Conservation (phyloP, 257 asterid genomes). For the Solanum rostratum region DNA sequence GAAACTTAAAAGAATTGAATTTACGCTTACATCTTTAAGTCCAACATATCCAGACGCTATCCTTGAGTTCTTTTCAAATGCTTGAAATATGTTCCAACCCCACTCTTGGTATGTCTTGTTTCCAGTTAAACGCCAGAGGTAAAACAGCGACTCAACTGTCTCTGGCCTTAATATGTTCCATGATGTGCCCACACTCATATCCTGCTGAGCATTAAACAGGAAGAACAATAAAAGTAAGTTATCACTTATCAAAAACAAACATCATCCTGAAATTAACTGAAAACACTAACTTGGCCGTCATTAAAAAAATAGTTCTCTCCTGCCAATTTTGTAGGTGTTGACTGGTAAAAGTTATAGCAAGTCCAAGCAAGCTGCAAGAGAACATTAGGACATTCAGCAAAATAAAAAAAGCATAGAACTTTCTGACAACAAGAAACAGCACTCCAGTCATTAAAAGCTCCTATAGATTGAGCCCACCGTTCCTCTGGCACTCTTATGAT, state of each 20-base stretch:
- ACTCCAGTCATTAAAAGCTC: background rate
- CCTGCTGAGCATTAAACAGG: conserved; percentile 32
- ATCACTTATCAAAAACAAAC: background rate
- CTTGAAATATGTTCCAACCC: conserved; percentile 99
- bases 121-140: conserved; percentile 98
- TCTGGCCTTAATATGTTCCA: conserved; percentile 99
- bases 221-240: background rate
- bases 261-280: background rate
- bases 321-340: conserved; percentile 96
- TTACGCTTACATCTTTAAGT: conserved; percentile 75
- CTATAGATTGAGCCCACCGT: background rate
- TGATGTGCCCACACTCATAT: conserved; percentile 96
- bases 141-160: conserved; percentile 96
- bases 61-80: conserved; percentile 95
- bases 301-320: conserved; percentile 93
- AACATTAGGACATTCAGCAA: conserved; percentile 5
- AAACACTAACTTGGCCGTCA: conserved; percentile 54
- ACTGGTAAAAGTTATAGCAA: conserved; percentile 95
- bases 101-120: conserved; percentile 96
- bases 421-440: background rate
- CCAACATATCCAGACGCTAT: conserved; percentile 92
- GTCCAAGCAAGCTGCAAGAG: conserved; percentile 94
- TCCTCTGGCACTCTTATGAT: background rate
- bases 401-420: background rate
- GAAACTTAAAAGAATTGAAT: background rate